Percentiles rank a stretch among this genome's conserved stretches.
Conservation (phyloP, 1,284 basidiomycete genomes). For the Ceratobasidium sp. region DNA sequence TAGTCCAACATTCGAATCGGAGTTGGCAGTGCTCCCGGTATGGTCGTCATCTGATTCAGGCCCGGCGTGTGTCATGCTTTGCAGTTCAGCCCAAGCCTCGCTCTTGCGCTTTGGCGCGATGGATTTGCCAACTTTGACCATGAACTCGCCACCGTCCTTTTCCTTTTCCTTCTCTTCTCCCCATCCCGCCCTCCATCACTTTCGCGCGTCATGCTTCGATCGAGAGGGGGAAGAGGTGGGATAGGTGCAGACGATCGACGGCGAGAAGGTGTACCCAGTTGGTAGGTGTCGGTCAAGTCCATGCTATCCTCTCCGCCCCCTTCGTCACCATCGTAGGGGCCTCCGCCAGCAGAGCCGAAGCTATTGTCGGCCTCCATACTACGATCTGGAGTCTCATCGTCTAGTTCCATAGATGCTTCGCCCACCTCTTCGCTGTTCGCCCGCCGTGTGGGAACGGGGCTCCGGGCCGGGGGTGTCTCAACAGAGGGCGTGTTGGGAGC, state of each 20-base stretch:
- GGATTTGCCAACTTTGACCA: constrained; percentile 30
- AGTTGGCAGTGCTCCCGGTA: constrained; percentile 20
- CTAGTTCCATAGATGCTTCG: constrained; percentile 37
- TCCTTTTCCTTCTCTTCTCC: background rate
- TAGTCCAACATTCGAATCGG: background rate
- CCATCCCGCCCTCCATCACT: background rate
- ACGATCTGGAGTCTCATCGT: constrained; percentile 28
- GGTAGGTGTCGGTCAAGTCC: constrained; percentile 41
- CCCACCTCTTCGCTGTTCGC: constrained; percentile 39
- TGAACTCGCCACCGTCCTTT: constrained; percentile 5
- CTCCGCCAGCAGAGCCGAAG: constrained; percentile 7
- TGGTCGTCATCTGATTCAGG: constrained; percentile 19
- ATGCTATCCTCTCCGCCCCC: constrained; percentile 38
- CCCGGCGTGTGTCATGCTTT: constrained; percentile 31
- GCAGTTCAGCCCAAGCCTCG: constrained; percentile 41
- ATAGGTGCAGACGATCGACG: constrained; percentile 31
- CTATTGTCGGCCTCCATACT: constrained; percentile 22
- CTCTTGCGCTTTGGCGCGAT: constrained; percentile 32
- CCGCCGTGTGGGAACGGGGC: constrained; percentile 35
- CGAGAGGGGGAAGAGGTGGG: constrained; percentile 25
- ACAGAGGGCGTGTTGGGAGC: constrained; percentile 1
- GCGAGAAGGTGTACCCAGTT: constrained; percentile 26
- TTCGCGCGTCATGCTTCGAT: background rate
- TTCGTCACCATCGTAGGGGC: constrained; percentile 22
- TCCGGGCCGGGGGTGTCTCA: constrained; percentile 4